phyloP scores from a whole-genome alignment of 176 grass and related monocot genomes.

The Rhynchospora tenuis region DNA sequence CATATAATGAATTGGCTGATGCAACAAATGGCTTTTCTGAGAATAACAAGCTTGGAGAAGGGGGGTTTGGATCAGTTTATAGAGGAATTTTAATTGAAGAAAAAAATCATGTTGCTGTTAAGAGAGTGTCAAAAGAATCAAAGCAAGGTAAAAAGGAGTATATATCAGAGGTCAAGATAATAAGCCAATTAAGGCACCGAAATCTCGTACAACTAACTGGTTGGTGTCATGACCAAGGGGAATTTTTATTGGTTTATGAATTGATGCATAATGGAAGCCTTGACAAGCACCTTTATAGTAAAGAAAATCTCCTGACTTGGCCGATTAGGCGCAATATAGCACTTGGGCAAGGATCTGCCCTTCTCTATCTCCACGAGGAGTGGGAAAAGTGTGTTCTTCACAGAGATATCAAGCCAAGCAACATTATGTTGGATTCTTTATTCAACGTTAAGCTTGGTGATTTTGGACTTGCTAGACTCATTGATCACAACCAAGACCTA shows the following conservation, averaged over 20 bases:
- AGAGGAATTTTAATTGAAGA: slow-evolving; percentile 26
- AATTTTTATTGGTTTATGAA: slow-evolving; percentile 20
- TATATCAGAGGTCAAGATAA: slow-evolving; percentile 50
- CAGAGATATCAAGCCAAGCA: slow-evolving; percentile 32
- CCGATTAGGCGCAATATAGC: slow-evolving; percentile 27
- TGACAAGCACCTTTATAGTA: slow-evolving; percentile 41
- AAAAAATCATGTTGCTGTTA: slow-evolving; percentile 45
- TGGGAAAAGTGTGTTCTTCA: slow-evolving; percentile 34
- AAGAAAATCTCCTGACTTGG: slow-evolving; percentile 27
- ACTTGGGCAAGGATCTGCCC: not conserved
- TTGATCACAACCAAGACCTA: slow-evolving; percentile 21
- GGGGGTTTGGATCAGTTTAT: slow-evolving; percentile 60
- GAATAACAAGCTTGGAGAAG: slow-evolving; percentile 46
- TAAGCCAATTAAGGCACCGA: slow-evolving; percentile 54
- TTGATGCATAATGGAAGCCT: slow-evolving; percentile 34
- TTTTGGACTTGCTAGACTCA: slow-evolving; percentile 29
- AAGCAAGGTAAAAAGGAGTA: slow-evolving; percentile 45
- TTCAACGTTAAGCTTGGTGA: slow-evolving; percentile 21
- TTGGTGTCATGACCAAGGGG: slow-evolving; percentile 47
- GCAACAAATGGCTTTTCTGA: slow-evolving; percentile 37
- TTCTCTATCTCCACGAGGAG: slow-evolving; percentile 29
- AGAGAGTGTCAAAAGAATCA: slow-evolving; percentile 35
- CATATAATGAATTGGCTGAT: slow-evolving; percentile 17
- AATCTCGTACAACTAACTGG: slow-evolving; percentile 69
- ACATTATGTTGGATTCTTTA: slow-evolving; percentile 10